phyloP scores from a whole-genome alignment of 2,329 filamentous ascomycete genomes.

The Diplodia seriata region DNA sequence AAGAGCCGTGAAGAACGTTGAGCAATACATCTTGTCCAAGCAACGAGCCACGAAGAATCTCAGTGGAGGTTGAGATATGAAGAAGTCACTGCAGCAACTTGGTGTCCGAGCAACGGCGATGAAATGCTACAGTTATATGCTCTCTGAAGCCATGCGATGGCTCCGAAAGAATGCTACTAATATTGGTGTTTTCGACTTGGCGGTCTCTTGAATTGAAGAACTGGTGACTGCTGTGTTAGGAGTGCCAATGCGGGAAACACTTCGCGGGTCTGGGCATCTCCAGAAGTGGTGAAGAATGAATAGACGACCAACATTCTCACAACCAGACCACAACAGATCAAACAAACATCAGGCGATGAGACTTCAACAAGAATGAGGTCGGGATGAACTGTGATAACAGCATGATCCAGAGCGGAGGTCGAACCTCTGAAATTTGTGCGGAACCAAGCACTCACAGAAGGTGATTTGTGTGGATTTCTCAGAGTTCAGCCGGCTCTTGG shows the following conservation, averaged over 20 bases:
- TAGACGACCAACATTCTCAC: slow-evolving; percentile 6
- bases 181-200: slow-evolving; percentile 9
- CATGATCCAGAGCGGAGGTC: background rate
- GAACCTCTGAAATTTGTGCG: background rate
- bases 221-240: background rate
- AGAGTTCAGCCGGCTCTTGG: too few relatives aligned
- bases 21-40: slow-evolving; percentile 12
- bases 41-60: background rate
- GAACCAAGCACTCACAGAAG: background rate
- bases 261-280: slow-evolving; percentile 1
- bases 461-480: background rate
- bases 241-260: slow-evolving; percentile 10
- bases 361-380: background rate
- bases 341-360: background rate
- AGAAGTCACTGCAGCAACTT: slow-evolving; percentile 30
- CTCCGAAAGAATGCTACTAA: slow-evolving; percentile 1
- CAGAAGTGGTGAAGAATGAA: background rate
- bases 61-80: slow-evolving; percentile 3
- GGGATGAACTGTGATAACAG: background rate
- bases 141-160: background rate
- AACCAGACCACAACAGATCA: background rate
- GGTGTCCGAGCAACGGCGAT: slow-evolving; percentile 20
- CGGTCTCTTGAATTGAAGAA: background rate
- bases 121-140: slow-evolving; percentile 15
- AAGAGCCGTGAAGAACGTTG: background rate